Conservation (phyloP, 2,329 filamentous ascomycete genomes). For the Fusarium camptoceras region DNA sequence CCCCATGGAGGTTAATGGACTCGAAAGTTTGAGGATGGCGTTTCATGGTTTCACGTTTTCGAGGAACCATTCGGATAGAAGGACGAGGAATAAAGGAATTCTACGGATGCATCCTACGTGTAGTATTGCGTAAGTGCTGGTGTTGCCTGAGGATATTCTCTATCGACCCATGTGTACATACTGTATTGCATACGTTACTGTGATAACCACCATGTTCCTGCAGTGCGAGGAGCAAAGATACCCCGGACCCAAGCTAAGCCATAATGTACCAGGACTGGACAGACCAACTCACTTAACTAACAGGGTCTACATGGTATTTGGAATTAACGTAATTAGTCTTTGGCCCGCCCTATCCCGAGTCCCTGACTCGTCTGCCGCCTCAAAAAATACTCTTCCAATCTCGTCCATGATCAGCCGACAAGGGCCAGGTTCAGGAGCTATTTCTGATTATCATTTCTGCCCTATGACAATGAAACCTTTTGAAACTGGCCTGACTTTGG, state of each 20-base stretch:
- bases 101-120: not conserved
- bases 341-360: slow-evolving; percentile 31
- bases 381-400: slow-evolving; percentile 20
- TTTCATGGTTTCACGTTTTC: slow-evolving; percentile 35
- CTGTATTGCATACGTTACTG: not conserved
- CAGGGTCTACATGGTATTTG: slow-evolving; percentile 13
- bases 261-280: not conserved
- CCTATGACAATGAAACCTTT: slow-evolving; percentile 27
- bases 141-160: slow-evolving; percentile 2
- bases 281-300: not conserved
- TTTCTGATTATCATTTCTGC: slow-evolving; percentile 17
- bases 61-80: not conserved
- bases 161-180: not conserved
- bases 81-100: not conserved
- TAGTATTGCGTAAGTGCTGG: not conserved
- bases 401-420: slow-evolving; percentile 18
- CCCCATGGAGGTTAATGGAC: slow-evolving; percentile 23
- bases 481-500: slow-evolving; percentile 39
- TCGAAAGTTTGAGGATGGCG: slow-evolving; percentile 33
- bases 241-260: not conserved
- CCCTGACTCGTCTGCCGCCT: slow-evolving; percentile 35
- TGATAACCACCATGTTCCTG: slow-evolving; percentile 8
- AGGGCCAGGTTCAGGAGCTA: slow-evolving; percentile 1
- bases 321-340: slow-evolving; percentile 7
- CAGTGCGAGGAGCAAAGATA: slow-evolving; percentile 14